Evolutionary conservation across 345 rosid genomes (phyloP).

Genomic region (Citropsis articulata): DNA sequence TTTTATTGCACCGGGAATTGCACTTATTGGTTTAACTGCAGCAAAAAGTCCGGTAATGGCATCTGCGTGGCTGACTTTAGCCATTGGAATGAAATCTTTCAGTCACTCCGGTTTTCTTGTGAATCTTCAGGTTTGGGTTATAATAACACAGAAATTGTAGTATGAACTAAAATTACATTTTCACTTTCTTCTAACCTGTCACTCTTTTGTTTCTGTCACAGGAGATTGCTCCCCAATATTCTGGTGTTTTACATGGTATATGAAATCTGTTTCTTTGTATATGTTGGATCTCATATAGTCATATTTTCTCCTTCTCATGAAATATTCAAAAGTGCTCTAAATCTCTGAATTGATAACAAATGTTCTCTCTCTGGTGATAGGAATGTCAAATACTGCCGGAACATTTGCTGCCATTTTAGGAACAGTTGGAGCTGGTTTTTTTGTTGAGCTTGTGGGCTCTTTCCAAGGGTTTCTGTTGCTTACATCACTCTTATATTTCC

Average conservation of each 20-base stretch:
- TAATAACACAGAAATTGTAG: background rate
- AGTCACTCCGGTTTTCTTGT: constrained; percentile 97
- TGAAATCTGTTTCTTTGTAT: background rate
- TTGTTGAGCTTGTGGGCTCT: constrained; percentile 83
- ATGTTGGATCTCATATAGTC: background rate
- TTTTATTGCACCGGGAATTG: constrained; percentile 74
- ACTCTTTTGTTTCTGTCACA: constrained; percentile 28
- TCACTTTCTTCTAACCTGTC: constrained; percentile 23
- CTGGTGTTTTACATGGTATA: constrained; percentile 90
- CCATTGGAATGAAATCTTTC: constrained; percentile 87
- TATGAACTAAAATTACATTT: background rate
- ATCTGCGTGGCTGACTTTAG: constrained; percentile 93
- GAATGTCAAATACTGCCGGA: constrained; percentile 82
- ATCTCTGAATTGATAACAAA: background rate
- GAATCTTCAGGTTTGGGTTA: constrained; percentile 72
- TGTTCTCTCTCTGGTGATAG: constrained; percentile 32
- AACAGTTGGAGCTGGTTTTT: constrained; percentile 93
- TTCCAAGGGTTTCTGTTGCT: constrained; percentile 88
- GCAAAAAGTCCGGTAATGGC: constrained; percentile 69
- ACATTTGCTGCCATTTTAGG: constrained; percentile 91
- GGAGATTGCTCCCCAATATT: constrained; percentile 90
- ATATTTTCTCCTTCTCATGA: background rate
- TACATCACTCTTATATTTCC: constrained; percentile 63
- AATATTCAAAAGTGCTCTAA: background rate
- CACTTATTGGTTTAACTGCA: constrained; percentile 74